phyloP scores from a whole-genome alignment of 257 asterid genomes.

The Primulina huaijiensis region DNA sequence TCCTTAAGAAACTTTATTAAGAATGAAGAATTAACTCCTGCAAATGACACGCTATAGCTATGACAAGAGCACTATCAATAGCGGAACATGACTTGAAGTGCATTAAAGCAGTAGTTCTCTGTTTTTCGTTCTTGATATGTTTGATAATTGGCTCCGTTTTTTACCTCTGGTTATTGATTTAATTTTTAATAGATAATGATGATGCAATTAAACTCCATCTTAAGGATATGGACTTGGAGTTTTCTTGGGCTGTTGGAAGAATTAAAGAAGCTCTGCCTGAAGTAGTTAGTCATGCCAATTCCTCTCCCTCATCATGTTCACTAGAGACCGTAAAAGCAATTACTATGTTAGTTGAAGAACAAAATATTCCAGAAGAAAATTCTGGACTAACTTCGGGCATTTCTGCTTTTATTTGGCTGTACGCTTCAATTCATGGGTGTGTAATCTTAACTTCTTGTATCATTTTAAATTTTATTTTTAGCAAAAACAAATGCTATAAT shows the following conservation, averaged over 20 bases:
- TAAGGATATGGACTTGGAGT: conserved; percentile 76
- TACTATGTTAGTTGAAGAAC: conserved; percentile 72
- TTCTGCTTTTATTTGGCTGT: conserved; percentile 90
- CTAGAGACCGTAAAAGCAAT: conserved; percentile 65
- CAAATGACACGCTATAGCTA: background rate
- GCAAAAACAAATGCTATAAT: conserved; percentile 14
- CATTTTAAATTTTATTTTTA: conserved; percentile 7
- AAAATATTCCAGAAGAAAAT: conserved; percentile 61
- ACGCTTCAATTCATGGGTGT: conserved; percentile 81
- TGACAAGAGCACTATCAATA: background rate
- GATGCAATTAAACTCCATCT: conserved; percentile 68
- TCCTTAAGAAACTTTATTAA: conserved; percentile 3
- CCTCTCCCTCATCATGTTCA: conserved; percentile 74
- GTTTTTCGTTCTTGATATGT: conserved; percentile 18
- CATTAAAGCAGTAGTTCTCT: background rate
- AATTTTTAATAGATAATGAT: conserved; percentile 50
- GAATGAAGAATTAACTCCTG: background rate
- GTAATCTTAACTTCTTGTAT: conserved; percentile 10
- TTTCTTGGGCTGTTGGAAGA: conserved; percentile 83
- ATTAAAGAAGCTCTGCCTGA: conserved; percentile 73
- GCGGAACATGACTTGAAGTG: conserved; percentile 14
- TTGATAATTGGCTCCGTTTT: conserved; percentile 4
- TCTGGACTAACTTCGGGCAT: conserved; percentile 71
- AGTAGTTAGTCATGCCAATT: conserved; percentile 38
- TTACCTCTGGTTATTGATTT: conserved; percentile 12